These are phyloP conservation scores for Alnus glutinosa DNA, from an alignment of 306 rosid genomes.

Conservation along the genomic window DNA sequence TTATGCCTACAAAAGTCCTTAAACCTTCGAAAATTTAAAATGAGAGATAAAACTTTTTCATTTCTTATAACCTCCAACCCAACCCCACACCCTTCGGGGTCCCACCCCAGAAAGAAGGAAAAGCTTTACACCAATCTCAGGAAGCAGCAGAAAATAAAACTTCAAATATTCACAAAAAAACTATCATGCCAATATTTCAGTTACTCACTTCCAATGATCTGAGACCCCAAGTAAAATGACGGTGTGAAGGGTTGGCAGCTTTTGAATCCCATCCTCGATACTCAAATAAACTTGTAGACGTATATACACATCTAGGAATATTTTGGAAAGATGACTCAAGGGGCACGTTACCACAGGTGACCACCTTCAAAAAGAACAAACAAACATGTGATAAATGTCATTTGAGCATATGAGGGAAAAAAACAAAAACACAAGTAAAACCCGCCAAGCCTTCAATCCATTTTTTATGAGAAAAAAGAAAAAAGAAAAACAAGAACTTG, in stretches of 20 bases:
- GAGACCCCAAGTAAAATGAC: constrained; percentile 96
- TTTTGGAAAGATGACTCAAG: constrained; percentile 88
- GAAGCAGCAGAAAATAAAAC: not conserved
- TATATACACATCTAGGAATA: constrained; percentile 92
- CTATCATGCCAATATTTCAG: not conserved
- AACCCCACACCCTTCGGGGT: not conserved
- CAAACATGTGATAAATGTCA: constrained; percentile 30
- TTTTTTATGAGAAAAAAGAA: not conserved
- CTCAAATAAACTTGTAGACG: constrained; percentile 90
- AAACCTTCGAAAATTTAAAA: not conserved
- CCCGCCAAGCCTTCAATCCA: constrained; percentile 19
- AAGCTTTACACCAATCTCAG: not conserved
- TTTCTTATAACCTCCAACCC: not conserved
- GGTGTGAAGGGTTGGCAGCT: constrained; percentile 88
- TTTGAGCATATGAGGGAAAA: constrained; percentile 12
- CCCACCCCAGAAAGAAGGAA: not conserved
- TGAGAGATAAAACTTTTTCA: not conserved
- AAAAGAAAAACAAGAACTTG: not conserved
- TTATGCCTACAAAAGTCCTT: not conserved
- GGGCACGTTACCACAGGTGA: constrained; percentile 96
- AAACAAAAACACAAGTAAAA: constrained; percentile 23
- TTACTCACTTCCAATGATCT: constrained; percentile 79
- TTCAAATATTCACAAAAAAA: constrained; percentile 9
- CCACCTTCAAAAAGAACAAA: constrained; percentile 61
- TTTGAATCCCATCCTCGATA: constrained; percentile 98